A percentile compares a stretch with the other conserved stretches of the same genome.
Conservation (phyloP, 2,329 filamentous ascomycete genomes). For the Blastomyces percursus region DNA sequence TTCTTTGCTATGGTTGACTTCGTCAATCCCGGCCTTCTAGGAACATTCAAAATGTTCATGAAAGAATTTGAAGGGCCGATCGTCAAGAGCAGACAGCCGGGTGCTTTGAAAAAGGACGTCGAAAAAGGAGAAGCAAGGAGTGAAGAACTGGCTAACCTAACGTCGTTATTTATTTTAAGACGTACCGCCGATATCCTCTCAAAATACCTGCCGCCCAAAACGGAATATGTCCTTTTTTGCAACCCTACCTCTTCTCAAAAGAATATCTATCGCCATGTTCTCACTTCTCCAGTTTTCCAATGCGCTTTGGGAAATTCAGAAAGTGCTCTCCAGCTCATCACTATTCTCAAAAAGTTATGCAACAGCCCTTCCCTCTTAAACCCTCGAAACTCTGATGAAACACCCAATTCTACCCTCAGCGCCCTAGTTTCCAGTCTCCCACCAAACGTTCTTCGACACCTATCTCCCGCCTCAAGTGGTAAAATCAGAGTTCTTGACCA, state of each 20-base stretch:
- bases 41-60: constrained; percentile 52
- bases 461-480: constrained; percentile 48
- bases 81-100: constrained; percentile 52
- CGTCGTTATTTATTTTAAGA: constrained; percentile 54
- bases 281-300: constrained; percentile 54
- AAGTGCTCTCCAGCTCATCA: constrained; percentile 57
- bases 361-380: constrained; percentile 56
- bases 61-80: constrained; percentile 55
- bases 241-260: constrained; percentile 50
- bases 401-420: constrained; percentile 37
- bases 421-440: constrained; percentile 45
- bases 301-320: constrained; percentile 52
- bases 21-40: constrained; percentile 55
- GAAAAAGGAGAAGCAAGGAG: constrained; percentile 53
- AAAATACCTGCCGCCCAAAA: constrained; percentile 55
- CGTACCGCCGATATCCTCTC: constrained; percentile 56
- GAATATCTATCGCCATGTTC: constrained; percentile 51
- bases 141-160: constrained; percentile 50
- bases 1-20: constrained; percentile 60
- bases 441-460: constrained; percentile 41
- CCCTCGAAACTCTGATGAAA: constrained; percentile 39
- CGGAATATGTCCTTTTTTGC: constrained; percentile 57
- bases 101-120: constrained; percentile 48
- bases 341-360: constrained; percentile 61
- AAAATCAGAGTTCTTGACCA: constrained; percentile 59